phyloP scores from a whole-genome alignment of 495 filamentous ascomycete species.

The Neurospora sp. region DNA sequence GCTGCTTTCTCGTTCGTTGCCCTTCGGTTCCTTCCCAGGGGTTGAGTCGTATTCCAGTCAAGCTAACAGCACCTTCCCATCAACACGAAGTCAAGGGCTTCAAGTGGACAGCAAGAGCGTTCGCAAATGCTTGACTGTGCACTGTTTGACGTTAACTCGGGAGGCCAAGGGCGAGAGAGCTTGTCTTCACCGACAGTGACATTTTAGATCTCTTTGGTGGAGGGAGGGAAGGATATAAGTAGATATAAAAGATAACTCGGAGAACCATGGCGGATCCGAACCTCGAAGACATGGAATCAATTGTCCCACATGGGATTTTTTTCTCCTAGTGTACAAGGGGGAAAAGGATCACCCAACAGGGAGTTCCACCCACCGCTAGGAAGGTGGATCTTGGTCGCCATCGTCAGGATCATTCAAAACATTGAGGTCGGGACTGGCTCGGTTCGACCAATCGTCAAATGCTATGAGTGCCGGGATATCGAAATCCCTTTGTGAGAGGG shows the following conservation, averaged over 20 bases:
- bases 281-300: neutral
- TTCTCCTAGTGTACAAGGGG: neutral
- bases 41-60: neutral
- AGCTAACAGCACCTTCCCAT: neutral
- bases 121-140: neutral
- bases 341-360: neutral
- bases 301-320: neutral
- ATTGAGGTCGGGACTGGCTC: neutral
- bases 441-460: neutral
- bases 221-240: too few relatives aligned
- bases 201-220: neutral
- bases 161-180: neutral
- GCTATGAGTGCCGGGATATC: neutral
- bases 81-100: neutral
- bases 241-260: too few relatives aligned
- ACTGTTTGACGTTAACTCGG: neutral
- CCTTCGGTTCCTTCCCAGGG: neutral
- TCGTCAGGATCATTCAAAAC: neutral
- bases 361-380: neutral
- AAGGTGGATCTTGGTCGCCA: neutral
- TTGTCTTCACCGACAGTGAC: neutral
- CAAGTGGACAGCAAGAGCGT: neutral
- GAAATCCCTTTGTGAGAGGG: neutral
- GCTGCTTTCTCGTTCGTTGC: neutral
- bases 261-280: neutral